phyloP scores from a whole-genome alignment of 768 basidiomycete genomes.

The Tephrocybe sp. region DNA sequence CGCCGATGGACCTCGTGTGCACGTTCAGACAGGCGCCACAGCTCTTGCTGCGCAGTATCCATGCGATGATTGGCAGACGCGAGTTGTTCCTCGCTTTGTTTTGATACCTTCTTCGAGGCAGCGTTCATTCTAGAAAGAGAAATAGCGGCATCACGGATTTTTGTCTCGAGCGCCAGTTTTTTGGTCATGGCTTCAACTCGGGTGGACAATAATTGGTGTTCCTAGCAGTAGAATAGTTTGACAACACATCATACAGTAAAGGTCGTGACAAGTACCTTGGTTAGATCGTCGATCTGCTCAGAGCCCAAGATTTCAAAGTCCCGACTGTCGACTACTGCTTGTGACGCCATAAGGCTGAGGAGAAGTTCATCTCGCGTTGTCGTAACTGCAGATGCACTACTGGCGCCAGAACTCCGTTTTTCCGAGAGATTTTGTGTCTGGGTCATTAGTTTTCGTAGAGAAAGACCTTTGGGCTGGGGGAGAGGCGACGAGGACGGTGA shows the following conservation, averaged over 20 bases:
- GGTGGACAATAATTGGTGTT: slow-evolving; percentile 68
- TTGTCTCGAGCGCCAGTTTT: slow-evolving; percentile 79
- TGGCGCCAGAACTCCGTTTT: slow-evolving; percentile 30
- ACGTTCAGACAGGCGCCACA: slow-evolving; percentile 66
- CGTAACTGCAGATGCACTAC: slow-evolving; percentile 35
- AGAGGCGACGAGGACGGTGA: slow-evolving; percentile 17
- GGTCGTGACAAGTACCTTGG: slow-evolving; percentile 37
- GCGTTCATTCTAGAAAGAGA: slow-evolving; percentile 72
- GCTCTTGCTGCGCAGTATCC: slow-evolving; percentile 66
- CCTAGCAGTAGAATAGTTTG: slow-evolving; percentile 42
- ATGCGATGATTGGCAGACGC: slow-evolving; percentile 75
- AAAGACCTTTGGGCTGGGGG: slow-evolving; percentile 7
- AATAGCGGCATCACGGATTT: slow-evolving; percentile 83
- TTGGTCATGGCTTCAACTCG: slow-evolving; percentile 66
- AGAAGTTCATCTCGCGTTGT: slow-evolving; percentile 83
- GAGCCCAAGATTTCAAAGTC: slow-evolving; percentile 72
- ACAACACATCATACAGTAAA: slow-evolving; percentile 10
- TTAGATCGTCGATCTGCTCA: slow-evolving; percentile 50
- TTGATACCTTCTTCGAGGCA: slow-evolving; percentile 55
- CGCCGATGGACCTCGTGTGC: slow-evolving; percentile 60
- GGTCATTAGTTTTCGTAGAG: slow-evolving; percentile 12
- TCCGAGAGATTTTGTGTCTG: slow-evolving; percentile 21
- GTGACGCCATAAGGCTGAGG: slow-evolving; percentile 87
- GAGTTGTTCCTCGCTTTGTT: slow-evolving; percentile 71
- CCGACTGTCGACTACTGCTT: slow-evolving; percentile 91